Evolutionary conservation across 2,329 filamentous ascomycete species (phyloP).

Genomic region (Amphichorda felina): DNA sequence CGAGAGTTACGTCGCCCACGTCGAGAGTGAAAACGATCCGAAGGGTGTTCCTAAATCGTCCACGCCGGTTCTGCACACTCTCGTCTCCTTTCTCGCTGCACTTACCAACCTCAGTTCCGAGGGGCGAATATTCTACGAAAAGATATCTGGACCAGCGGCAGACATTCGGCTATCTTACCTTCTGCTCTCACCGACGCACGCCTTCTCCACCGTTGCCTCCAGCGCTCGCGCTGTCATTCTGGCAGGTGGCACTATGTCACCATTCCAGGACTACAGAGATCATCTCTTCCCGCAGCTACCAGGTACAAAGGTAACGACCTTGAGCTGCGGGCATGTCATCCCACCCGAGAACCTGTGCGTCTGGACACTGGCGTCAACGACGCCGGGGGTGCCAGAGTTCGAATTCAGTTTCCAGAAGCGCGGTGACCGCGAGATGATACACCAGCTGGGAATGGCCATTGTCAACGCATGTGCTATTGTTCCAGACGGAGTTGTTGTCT

Average conservation of each 20-base stretch:
- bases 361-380: slow-evolving; percentile 47
- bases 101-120: slow-evolving; percentile 76
- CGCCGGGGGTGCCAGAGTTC: slow-evolving; percentile 39
- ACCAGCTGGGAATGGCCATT: slow-evolving; percentile 63
- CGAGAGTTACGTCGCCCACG: slow-evolving; percentile 67
- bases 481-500: slow-evolving; percentile 82
- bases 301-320: slow-evolving; percentile 53
- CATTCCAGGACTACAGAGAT: slow-evolving; percentile 79
- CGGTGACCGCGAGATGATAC: slow-evolving; percentile 55
- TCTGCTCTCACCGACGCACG: slow-evolving; percentile 79
- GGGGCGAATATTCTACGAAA: slow-evolving; percentile 54
- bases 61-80: slow-evolving; percentile 40
- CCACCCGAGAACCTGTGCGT: slow-evolving; percentile 71
- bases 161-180: slow-evolving; percentile 68
- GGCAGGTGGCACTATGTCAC: slow-evolving; percentile 95
- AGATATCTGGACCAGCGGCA: slow-evolving; percentile 16
- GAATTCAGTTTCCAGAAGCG: slow-evolving; percentile 84
- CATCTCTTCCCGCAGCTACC: slow-evolving; percentile 74
- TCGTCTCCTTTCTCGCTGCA: slow-evolving; percentile 57
- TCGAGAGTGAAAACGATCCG: slow-evolving; percentile 33
- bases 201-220: slow-evolving; percentile 79
- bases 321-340: slow-evolving; percentile 93
- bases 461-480: slow-evolving; percentile 61
- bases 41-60: slow-evolving; percentile 11
- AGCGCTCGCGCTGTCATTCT: slow-evolving; percentile 79